Percentiles rank a stretch among this genome's conserved stretches.
Conservation (phyloP, 1,284 basidiomycete species). For the Trametes pubescens region DNA sequence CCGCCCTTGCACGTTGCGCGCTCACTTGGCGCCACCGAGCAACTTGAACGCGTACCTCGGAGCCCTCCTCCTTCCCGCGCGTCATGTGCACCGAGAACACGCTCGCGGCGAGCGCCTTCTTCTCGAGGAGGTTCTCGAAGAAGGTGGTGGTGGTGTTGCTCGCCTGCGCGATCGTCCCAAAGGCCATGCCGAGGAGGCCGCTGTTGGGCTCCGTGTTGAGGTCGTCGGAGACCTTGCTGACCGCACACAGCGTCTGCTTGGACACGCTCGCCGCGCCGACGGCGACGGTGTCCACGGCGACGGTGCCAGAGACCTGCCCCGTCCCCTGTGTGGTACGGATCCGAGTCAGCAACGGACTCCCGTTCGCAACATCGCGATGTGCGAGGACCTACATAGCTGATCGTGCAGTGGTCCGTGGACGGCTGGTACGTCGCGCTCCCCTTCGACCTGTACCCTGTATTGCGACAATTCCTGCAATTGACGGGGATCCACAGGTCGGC, state of each 20-base stretch:
- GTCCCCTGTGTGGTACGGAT: conserved; percentile 48
- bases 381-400: conserved; percentile 61
- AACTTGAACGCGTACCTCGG: conserved; percentile 54
- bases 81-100: conserved; percentile 67
- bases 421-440: conserved; percentile 46
- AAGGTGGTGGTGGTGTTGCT: conserved; percentile 55
- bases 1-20: background rate
- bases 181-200: conserved; percentile 68
- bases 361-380: conserved; percentile 6
- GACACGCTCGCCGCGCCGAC: conserved; percentile 50
- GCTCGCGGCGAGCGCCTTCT: conserved; percentile 51
- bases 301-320: conserved; percentile 55
- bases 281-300: conserved; percentile 57
- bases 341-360: background rate
- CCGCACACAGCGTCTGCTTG: conserved; percentile 59
- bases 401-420: conserved; percentile 48
- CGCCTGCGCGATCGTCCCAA: conserved; percentile 55
- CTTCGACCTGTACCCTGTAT: conserved; percentile 50
- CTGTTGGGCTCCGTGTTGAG: conserved; percentile 55
- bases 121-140: conserved; percentile 66
- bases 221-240: conserved; percentile 50
- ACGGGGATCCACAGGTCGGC: conserved; percentile 64
- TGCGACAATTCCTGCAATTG: conserved; percentile 50
- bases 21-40: too few species aligned
- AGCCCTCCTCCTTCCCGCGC: conserved; percentile 53